These are phyloP conservation scores for Orbilia quercus DNA, from an alignment of 2,329 filamentous ascomycete genomes.

Conservation along the genomic window DNA sequence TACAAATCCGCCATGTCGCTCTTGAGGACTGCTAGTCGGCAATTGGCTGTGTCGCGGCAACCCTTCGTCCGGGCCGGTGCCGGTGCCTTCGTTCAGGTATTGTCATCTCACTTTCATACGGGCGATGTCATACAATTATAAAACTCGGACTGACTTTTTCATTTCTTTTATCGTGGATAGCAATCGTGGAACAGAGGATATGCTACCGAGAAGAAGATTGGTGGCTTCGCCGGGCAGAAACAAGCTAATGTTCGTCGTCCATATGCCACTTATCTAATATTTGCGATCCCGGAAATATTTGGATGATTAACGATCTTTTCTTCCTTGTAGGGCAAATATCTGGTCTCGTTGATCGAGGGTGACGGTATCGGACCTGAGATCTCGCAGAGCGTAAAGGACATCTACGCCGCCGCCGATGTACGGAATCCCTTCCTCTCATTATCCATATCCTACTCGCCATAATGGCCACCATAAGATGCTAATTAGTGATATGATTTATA, in stretches of 20 bases:
- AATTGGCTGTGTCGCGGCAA: conserved; percentile 54
- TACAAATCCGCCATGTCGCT: conserved; percentile 53
- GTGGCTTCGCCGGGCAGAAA: conserved; percentile 47
- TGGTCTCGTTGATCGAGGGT: conserved; percentile 96
- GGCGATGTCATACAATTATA: neutral
- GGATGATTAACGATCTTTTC: conserved; percentile 4
- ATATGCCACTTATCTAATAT: conserved; percentile 5
- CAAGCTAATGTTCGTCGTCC: conserved; percentile 47
- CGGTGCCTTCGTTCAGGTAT: conserved; percentile 46
- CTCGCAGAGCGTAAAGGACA: conserved; percentile 96
- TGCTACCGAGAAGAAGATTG: conserved; percentile 45
- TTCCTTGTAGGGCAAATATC: conserved; percentile 83
- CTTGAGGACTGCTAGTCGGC: conserved; percentile 44
- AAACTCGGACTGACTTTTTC: neutral
- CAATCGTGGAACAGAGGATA: conserved; percentile 49
- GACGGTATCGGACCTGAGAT: conserved; percentile 99
- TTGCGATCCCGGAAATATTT: conserved; percentile 5
- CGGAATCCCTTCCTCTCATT: neutral
- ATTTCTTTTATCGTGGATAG: conserved; percentile 10
- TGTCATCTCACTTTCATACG: too few relatives aligned
- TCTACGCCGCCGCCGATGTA: conserved; percentile 94
- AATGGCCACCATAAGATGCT: neutral
- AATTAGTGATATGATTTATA: too few relatives aligned
- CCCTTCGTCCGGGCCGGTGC: conserved; percentile 49
- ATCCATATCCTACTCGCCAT: neutral